Percentiles rank a stretch among this genome's conserved stretches.
Conservation (phyloP, 495 filamentous ascomycete genomes). For the Pseudoneurospora amorphoporcata region DNA sequence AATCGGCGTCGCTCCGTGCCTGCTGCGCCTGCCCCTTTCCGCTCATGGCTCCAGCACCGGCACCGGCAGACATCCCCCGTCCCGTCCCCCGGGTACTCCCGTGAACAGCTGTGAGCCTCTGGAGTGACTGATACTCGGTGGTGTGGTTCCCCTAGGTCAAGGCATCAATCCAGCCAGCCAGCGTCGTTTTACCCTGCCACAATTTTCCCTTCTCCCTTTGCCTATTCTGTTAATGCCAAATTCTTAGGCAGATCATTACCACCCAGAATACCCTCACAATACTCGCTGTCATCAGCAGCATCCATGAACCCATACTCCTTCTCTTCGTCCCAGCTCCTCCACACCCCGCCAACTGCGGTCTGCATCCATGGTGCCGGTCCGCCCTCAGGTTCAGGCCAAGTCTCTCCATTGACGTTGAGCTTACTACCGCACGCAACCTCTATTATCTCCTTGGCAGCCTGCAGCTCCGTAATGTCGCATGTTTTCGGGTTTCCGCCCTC, state of each 20-base stretch:
- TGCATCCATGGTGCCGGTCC: background rate
- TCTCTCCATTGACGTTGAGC: background rate
- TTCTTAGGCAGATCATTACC: background rate
- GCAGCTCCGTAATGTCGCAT: background rate
- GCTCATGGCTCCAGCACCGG: background rate
- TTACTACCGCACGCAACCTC: background rate
- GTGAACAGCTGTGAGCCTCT: background rate
- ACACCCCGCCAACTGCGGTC: background rate
- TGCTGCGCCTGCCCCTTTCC: background rate
- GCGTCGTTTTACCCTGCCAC: background rate
- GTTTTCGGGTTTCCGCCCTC: background rate
- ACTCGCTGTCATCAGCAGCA: background rate
- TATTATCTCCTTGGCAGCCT: background rate
- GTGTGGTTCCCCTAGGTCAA: background rate
- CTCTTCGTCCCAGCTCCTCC: background rate
- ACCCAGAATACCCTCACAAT: background rate
- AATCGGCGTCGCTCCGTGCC: too few species aligned
- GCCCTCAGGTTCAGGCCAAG: background rate
- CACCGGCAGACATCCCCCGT: too few species aligned
- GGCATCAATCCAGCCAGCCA: background rate
- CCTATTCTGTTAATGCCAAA: background rate
- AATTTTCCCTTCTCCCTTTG: background rate
- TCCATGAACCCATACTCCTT: background rate
- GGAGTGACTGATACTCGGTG: background rate
- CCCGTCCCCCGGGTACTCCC: too few species aligned